Percentiles rank a stretch among this genome's conserved stretches.
These are phyloP conservation scores for Sporisorium scitamineum DNA, from an alignment of 1,284 basidiomycete genomes.

Conservation along the genomic window DNA sequence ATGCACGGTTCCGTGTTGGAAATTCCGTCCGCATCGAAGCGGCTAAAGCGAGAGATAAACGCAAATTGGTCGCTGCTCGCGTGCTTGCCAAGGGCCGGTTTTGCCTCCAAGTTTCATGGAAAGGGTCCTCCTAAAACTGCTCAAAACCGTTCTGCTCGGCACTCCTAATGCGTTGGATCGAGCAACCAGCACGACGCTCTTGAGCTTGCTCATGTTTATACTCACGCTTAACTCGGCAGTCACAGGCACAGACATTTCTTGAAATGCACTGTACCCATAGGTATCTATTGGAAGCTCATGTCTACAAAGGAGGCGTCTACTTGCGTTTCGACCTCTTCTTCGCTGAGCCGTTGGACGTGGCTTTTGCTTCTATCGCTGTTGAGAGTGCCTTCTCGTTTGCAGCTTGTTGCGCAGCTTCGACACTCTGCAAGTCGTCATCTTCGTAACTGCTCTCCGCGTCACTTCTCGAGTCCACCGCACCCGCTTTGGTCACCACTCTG, in stretches of 20 bases:
- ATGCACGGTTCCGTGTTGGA: background rate
- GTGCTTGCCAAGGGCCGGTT: too few species aligned
- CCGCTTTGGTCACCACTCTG: constrained; percentile 80
- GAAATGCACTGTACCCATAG: background rate
- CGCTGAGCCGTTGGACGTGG: constrained; percentile 2
- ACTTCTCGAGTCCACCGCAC: constrained; percentile 78
- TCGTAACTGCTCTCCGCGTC: constrained; percentile 56
- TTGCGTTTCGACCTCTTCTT: constrained; percentile 30
- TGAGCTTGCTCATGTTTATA: too few species aligned
- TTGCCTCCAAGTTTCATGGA: too few species aligned
- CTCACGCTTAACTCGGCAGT: background rate
- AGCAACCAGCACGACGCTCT: too few species aligned
- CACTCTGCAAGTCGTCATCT: constrained; percentile 20
- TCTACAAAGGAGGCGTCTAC: background rate
- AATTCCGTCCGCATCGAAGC: background rate
- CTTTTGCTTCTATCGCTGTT: background rate
- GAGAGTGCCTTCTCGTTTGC: background rate
- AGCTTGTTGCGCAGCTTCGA: constrained; percentile 9
- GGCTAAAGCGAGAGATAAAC: constrained; percentile 1
- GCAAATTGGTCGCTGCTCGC: background rate
- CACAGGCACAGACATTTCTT: background rate
- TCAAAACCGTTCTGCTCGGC: background rate
- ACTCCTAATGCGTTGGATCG: too few species aligned
- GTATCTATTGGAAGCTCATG: too few species aligned
- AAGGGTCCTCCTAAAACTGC: background rate